Percentiles rank a stretch among this genome's conserved stretches.
Evolutionary conservation across 129 eudicot genomes (phyloP).

Genomic region (Ambrosia trifida): DNA sequence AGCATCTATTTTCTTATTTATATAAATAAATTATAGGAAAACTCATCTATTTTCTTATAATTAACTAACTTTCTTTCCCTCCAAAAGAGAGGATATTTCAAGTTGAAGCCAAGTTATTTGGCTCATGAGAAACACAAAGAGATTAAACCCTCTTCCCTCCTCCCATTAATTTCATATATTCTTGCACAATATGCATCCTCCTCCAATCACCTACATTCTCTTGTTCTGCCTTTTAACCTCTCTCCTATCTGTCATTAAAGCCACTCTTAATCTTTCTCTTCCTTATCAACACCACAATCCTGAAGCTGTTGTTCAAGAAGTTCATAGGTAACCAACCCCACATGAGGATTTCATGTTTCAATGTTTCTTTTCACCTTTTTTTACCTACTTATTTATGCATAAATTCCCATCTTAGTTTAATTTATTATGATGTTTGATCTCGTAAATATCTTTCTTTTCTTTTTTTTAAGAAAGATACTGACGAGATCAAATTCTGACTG

Average conservation of each 20-base stretch:
- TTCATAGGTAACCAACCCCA: conserved; percentile 41
- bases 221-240: conserved; percentile 45
- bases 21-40: no score
- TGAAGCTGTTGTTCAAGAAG: conserved; percentile 44
- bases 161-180: conserved; percentile 23
- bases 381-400: no score
- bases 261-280: conserved; percentile 40
- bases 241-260: conserved; percentile 33
- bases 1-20: not conserved
- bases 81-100: conserved; percentile 25
- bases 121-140: conserved; percentile 17
- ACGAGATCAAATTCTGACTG: no score
- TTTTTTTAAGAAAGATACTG: no score
- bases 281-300: conserved; percentile 44
- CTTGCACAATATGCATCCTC: conserved; percentile 48
- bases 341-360: not conserved
- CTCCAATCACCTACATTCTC: conserved; percentile 46
- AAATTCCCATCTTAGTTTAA: no score
- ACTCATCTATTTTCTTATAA: conserved; percentile 1
- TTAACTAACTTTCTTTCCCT: conserved; percentile 31
- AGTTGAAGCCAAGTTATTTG: conserved; percentile 27
- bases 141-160: conserved; percentile 22
- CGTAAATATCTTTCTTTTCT: no score
- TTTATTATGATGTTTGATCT: no score
- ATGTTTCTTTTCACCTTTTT: no score